Evolutionary conservation across 805 yeast genomes (phyloP).

Genomic region (Barnettozyma salicaria): DNA sequence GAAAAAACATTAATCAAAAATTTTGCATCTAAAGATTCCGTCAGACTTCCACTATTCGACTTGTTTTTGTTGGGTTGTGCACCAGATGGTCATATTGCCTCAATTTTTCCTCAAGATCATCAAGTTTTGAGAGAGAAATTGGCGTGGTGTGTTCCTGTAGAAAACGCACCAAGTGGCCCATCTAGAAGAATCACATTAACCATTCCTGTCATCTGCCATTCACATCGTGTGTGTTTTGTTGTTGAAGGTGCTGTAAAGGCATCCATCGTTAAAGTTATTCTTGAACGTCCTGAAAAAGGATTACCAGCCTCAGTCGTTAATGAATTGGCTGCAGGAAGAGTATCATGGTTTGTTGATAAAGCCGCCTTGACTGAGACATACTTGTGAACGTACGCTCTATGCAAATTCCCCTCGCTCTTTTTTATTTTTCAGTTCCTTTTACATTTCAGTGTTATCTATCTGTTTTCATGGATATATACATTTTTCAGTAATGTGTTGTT

Average conservation of each 20-base stretch:
- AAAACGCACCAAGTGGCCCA: constrained; percentile 88
- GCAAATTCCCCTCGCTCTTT: too few relatives aligned
- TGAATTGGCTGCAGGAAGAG: constrained; percentile 95
- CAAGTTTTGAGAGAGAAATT: constrained; percentile 81
- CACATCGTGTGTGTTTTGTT: constrained; percentile 87
- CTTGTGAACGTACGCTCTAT: too few relatives aligned
- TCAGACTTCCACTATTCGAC: constrained; percentile 92
- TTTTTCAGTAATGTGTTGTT: too few relatives aligned
- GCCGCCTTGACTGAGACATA: constrained; percentile 69
- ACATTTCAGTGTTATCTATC: too few relatives aligned
- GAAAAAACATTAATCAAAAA: constrained; percentile 82
- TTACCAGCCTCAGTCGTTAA: constrained; percentile 90
- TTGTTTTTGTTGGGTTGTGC: constrained; percentile 91
- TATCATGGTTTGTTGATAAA: constrained; percentile 95
- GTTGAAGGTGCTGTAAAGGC: constrained; percentile 97
- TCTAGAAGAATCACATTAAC: constrained; percentile 80
- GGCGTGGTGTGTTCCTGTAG: constrained; percentile 95
- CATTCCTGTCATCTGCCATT: constrained; percentile 91
- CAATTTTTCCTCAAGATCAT: constrained; percentile 84
- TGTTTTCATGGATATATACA: too few relatives aligned
- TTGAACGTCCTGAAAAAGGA: constrained; percentile 97
- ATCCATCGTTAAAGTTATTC: constrained; percentile 80
- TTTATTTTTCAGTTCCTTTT: too few relatives aligned
- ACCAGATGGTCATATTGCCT: constrained; percentile 97
- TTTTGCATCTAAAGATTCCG: constrained; percentile 94